Evolutionary conservation across 1,139 yeast species (phyloP), one percentile per base, ranked within the genome.

Genomic region (Candida pseudoviswanathii): DNA sequence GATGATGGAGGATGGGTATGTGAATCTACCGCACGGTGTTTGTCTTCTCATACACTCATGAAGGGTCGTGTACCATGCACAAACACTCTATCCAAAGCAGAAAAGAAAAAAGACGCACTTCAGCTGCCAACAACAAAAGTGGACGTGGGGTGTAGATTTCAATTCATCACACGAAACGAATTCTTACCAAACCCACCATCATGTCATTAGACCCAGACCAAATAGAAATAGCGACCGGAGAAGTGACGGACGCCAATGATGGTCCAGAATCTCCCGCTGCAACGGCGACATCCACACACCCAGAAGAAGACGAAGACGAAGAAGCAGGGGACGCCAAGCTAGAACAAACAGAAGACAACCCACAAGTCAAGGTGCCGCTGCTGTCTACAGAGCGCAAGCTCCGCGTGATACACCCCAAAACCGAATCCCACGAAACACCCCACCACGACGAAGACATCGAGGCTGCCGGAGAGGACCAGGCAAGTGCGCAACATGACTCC

Each of bases 21-120:
- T n/a, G n/a, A n/a, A n/a, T n/a, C n/a, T n/a, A n/a, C n/a, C n/a
- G n/a, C n/a, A n/a, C n/a, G n/a, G n/a, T n/a, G n/a, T n/a, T n/a
- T n/a, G n/a, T n/a, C n/a, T n/a, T n/a, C n/a, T n/a, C n/a, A n/a
- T n/a, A n/a, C n/a, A n/a, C n/a, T n/a, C n/a, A n/a, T n/a, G n/a
- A n/a, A n/a, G n/a, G 39, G 30, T 37, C 41, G 41, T 37, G 41
- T 25, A 25, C 21, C 2, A 3, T 10, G 41, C 41, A 37, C 41
- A 25, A 37, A 37, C 11, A 37, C 41, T 37, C 25, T 37, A 37
- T 37, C 41, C 41, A 37, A 37, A 37, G 25, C 10, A 32, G 16
- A 33, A 33, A 33, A 2, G 21, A 33, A 33, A 33, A 11, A 33
- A 33, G 16, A 33, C 5, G n/a, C 30, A 27, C 8, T 8, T 8